Evolutionary conservation across 257 asterid species (phyloP), one percentile per base, ranked within the genome.

Genomic region (Solanum dulcamara): DNA sequence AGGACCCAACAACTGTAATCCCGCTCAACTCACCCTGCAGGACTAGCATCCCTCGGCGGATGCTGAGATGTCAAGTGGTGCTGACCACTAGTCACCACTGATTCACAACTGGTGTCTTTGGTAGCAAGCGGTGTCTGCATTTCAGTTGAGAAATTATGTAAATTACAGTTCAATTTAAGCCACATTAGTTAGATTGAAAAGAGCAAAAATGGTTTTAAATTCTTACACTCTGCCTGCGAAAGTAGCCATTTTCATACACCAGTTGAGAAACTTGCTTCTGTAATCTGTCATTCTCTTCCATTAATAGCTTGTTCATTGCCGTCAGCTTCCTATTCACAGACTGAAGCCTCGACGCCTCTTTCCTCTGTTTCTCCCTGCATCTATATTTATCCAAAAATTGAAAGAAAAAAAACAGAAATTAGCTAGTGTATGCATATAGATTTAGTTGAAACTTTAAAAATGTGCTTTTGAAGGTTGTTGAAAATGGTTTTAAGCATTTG

Each of bases 31-130:
- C 87, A 93, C 98, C 98, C 98, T 90, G 98, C 98, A 95, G 98
- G 97, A 92, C 98, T 94, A 68, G 98, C 97, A 93, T 93, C 98
- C 92, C 97, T 91, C 44, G 98, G 97, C 17, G 98, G 98, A 91
- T 90, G 98, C 94, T 92, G 97, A 83, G 97, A 89, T 17, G 94
- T 92, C 92, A 92, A 88, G 84, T 91, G 96, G 87, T 91, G 94
- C 82, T 92, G 98, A 92, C 97, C 94, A 88, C 97, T 93, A 14
- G 97, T 93, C 93, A 95, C 98, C 88, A 93, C 97, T 46, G 98
- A 95, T 35, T 95, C 97, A 89, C 97, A 93, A 89, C 98, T 95
- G 6, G 97, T 93, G 86, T 95, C 98, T 88, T 95, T 95, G 7
- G 94, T 90, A 24, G 96, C 91, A 89, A 93, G 91, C 77, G 91